These are phyloP conservation scores for Hygrophoropsis aurantiaca DNA, from an alignment of 768 basidiomycete genomes.

Conservation along the genomic window DNA sequence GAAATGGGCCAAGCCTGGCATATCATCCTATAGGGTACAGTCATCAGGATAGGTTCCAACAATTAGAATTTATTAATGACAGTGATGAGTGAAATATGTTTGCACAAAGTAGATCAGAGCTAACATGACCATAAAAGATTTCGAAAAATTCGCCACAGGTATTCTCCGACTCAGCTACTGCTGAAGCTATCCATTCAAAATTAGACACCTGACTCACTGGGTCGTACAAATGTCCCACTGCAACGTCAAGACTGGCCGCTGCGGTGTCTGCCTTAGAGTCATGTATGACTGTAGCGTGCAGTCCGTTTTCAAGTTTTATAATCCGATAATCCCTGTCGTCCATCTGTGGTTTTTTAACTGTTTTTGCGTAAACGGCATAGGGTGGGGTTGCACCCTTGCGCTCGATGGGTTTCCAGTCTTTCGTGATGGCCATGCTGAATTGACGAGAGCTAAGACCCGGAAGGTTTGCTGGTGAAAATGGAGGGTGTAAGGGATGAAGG, in stretches of 20 bases:
- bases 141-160: neutral
- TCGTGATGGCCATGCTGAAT: slow-evolving; percentile 18
- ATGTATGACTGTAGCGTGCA: slow-evolving; percentile 83
- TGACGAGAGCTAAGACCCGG: too few relatives aligned
- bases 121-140: neutral
- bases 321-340: slow-evolving; percentile 82
- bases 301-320: slow-evolving; percentile 82
- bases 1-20: slow-evolving; percentile 92
- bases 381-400: slow-evolving; percentile 32
- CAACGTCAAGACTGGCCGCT: slow-evolving; percentile 91
- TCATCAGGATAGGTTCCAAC: neutral
- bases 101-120: neutral
- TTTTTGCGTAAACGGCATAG: slow-evolving; percentile 54
- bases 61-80: too few relatives aligned
- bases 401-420: slow-evolving; percentile 21
- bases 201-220: slow-evolving; percentile 55
- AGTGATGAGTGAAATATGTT: too few relatives aligned
- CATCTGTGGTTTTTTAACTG: slow-evolving; percentile 68
- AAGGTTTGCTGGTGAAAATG: too few relatives aligned
- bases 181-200: neutral
- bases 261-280: slow-evolving; percentile 91
- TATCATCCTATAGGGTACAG: slow-evolving; percentile 57
- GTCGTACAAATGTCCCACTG: slow-evolving; percentile 91
- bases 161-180: too few relatives aligned
- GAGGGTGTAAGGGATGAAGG: too few relatives aligned